Base-by-base conservation (phyloP, 805 yeast genomes). In the Metahyphopichia silvanorum region DNA sequence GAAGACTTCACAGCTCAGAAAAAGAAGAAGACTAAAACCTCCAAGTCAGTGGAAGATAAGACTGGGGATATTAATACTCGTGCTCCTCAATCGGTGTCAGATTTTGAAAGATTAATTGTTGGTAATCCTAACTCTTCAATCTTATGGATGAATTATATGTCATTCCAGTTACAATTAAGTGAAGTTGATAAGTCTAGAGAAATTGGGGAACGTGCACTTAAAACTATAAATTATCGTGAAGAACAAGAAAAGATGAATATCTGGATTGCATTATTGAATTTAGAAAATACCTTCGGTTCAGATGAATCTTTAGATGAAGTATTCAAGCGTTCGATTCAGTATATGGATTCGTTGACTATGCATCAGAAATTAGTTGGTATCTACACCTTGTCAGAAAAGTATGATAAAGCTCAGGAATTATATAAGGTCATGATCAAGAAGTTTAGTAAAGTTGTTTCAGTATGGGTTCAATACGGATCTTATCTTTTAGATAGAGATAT, bases 81-180 rank as follows among this genome's bases (percentile, higher is more conserved):
- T 48, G 85, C 89, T 11, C 98, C 98, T 23, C 94, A 91, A 60
- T 87, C 97, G 37, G 84, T 79, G 26, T 66, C 79, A 29, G 99
- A 93, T 58, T 93, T 88, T 50, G 99, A 93, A 63, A 79, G 98
- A 51, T 65, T 93, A 44, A 72, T 93, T 34, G 75, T 93, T 39
- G 94, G 97, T 55, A 84, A 84, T 54, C 97, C 98, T 29, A 83
- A 86, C 66, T 86, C 96, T 3, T 91, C 98, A 1, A 76, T 89
- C 21, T 62, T 87, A 36, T 93, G 98, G 98, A 91, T 93, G 86
- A 86, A 89, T 63, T 93, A 85, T 63, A 93, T 93, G 96, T 89
- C 98, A 4, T 93, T 91, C 82, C 96, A 89, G 60, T 71, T 93
- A 43, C 96, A 89, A 60, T 70, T 91, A 42, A 85, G 96, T 66